Conservation (phyloP, 2,329 filamentous ascomycete species). For the Exophiala viscosa region DNA sequence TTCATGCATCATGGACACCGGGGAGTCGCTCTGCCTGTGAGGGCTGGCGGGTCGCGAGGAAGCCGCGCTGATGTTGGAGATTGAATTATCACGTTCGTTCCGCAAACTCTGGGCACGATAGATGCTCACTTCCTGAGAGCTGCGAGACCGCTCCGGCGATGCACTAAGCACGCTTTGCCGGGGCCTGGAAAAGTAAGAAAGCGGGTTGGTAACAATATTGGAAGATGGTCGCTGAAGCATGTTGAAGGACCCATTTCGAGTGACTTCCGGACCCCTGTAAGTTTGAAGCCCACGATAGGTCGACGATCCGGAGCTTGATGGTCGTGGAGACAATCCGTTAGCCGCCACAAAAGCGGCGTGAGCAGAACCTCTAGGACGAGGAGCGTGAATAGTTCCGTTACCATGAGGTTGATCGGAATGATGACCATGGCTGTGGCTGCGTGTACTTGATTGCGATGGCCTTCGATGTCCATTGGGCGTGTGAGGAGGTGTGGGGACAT, state of each 20-base stretch:
- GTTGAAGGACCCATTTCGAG: constrained; percentile 25
- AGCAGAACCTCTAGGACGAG: constrained; percentile 19
- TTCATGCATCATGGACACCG: constrained; percentile 24
- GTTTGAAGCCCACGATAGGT: constrained; percentile 25
- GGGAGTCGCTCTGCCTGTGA: constrained; percentile 23
- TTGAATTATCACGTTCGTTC: constrained; percentile 13
- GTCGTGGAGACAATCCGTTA: constrained; percentile 20
- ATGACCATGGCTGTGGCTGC: constrained; percentile 8
- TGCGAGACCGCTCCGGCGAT: constrained; percentile 16
- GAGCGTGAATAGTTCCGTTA: constrained; percentile 21
- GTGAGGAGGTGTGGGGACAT: constrained; percentile 22
- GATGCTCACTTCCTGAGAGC: constrained; percentile 11
- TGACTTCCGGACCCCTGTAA: constrained; percentile 28
- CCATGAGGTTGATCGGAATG: constrained; percentile 4
- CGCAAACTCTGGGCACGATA: constrained; percentile 10
- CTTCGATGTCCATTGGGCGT: constrained; percentile 21
- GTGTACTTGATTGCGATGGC: constrained; percentile 20
- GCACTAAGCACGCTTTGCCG: constrained; percentile 24
- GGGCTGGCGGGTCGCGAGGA: constrained; percentile 22
- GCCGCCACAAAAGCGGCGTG: constrained; percentile 22
- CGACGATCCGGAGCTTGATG: constrained; percentile 26
- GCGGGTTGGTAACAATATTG: constrained; percentile 26
- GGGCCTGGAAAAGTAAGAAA: constrained; percentile 28
- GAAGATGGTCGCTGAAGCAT: constrained; percentile 26
- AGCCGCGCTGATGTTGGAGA: constrained; percentile 12